Evolutionary conservation across 306 rosid species (phyloP).

Genomic region (Echinosophora koreensis): DNA sequence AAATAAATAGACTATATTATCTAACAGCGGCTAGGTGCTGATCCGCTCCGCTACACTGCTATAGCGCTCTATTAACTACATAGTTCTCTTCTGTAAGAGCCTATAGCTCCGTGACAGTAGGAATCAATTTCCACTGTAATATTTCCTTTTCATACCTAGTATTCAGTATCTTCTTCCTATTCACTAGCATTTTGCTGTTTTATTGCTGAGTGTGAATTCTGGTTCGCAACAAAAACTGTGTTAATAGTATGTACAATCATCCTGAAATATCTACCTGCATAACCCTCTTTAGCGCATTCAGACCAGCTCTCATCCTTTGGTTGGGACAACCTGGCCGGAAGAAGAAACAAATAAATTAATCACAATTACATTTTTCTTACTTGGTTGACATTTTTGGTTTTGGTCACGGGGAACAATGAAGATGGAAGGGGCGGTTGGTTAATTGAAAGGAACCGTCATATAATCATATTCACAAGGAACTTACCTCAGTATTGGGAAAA

Average conservation of each 20-base stretch:
- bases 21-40: no score
- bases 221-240: background rate
- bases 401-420: background rate
- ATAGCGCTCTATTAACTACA: no score
- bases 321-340: constrained; percentile 61
- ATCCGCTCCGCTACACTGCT: no score
- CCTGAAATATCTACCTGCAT: constrained; percentile 70
- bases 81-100: no score
- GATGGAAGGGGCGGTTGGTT: background rate
- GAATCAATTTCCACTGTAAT: no score
- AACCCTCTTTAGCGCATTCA: constrained; percentile 82
- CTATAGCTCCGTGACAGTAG: no score
- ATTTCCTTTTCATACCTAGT: no score
- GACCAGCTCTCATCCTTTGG: constrained; percentile 64
- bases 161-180: no score
- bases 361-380: constrained; percentile 1
- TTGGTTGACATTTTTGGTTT: background rate
- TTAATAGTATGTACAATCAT: background rate
- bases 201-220: no score
- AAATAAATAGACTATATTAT: no score
- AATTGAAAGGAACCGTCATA: background rate
- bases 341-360: constrained; percentile 27
- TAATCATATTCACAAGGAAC: constrained; percentile 38
- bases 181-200: no score
- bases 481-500: constrained; percentile 83